Conservation (phyloP, 2,329 filamentous ascomycete genomes). For the Amauroascus verrucosus region DNA sequence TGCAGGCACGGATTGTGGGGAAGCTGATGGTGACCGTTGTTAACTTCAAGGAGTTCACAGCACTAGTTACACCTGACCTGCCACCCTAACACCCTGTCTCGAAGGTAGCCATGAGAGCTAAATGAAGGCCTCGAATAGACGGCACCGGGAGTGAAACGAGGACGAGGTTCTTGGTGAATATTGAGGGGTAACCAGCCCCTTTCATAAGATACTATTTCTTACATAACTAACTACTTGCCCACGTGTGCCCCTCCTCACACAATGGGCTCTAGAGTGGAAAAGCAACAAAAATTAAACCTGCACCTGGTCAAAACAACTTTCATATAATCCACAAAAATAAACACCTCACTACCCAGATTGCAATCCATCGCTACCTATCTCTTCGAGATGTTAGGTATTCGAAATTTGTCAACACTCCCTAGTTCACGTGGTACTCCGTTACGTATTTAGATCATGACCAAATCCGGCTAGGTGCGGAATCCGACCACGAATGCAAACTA, state of each 20-base stretch:
- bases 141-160: background rate
- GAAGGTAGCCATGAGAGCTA: background rate
- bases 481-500: background rate
- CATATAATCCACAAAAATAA: too few relatives aligned
- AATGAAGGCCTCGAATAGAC: background rate
- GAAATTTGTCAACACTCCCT: background rate
- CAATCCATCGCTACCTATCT: too few relatives aligned
- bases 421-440: background rate
- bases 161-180: background rate
- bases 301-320: too few relatives aligned
- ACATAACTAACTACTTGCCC: too few relatives aligned
- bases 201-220: too few relatives aligned
- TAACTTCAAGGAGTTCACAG: background rate
- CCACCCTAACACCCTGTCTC: background rate
- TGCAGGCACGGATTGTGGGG: slow-evolving; percentile 25
- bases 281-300: too few relatives aligned
- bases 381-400: too few relatives aligned
- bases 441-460: background rate
- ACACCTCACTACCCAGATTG: too few relatives aligned
- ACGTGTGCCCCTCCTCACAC: too few relatives aligned
- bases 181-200: too few relatives aligned
- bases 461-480: background rate
- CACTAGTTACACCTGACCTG: background rate
- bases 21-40: slow-evolving; percentile 15
- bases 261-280: too few relatives aligned